Percentiles rank a stretch among this genome's conserved stretches.
phyloP scores from a whole-genome alignment of 805 yeast genomes.

The Sugiyamaella smithiae region DNA sequence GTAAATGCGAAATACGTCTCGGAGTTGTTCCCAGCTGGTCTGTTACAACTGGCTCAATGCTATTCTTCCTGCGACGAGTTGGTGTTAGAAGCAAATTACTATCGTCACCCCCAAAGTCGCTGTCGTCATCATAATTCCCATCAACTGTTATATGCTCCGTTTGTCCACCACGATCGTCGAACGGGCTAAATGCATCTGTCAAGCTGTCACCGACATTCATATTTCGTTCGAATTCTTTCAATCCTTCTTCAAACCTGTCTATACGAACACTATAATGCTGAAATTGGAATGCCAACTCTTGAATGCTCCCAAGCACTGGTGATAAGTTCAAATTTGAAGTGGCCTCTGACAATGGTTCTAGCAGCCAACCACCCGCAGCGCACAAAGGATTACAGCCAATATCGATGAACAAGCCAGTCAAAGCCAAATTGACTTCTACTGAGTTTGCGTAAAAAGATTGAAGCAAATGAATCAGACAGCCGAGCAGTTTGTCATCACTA shows the following conservation, averaged over 20 bases:
- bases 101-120: slow-evolving; percentile 1
- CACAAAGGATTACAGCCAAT: slow-evolving; percentile 26
- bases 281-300: slow-evolving; percentile 17
- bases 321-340: not conserved
- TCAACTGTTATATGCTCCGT: not conserved
- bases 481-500: slow-evolving; percentile 13
- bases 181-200: slow-evolving; percentile 20
- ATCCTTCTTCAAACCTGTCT: slow-evolving; percentile 14
- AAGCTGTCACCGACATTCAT: slow-evolving; percentile 17
- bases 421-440: slow-evolving; percentile 28
- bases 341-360: slow-evolving; percentile 5
- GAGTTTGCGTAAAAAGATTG: slow-evolving; percentile 26
- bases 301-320: slow-evolving; percentile 6
- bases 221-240: slow-evolving; percentile 10
- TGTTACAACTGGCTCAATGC: slow-evolving; percentile 2
- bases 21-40: slow-evolving; percentile 10
- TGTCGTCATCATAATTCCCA: not conserved
- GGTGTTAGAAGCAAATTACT: slow-evolving; percentile 9
- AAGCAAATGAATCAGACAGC: slow-evolving; percentile 1
- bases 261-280: slow-evolving; percentile 14
- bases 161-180: not conserved
- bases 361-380: slow-evolving; percentile 24
- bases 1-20: slow-evolving; percentile 1
- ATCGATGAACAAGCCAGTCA: slow-evolving; percentile 28
- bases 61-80: slow-evolving; percentile 1